A percentile compares a stretch with the other conserved stretches of the same genome.
phyloP scores from a whole-genome alignment of 148 eudicot genomes.

The Vaccinium vitisidaea region DNA sequence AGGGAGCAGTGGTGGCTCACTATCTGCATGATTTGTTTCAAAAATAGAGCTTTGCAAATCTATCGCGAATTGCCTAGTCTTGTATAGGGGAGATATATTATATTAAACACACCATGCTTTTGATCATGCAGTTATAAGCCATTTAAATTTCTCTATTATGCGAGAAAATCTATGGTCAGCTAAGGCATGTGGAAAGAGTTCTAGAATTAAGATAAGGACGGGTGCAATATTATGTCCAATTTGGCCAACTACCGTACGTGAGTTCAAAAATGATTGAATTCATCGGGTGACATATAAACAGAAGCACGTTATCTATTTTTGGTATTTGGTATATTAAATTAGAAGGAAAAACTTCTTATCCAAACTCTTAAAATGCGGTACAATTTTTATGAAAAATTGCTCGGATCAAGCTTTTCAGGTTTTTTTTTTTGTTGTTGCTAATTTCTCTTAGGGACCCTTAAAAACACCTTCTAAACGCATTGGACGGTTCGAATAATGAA shows the following conservation, averaged over 20 bases:
- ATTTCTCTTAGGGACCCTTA: too few relatives aligned
- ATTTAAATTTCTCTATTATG: constrained; percentile 7
- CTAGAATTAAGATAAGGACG: neutral
- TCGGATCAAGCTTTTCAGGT: too few relatives aligned
- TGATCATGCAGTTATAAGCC: constrained; percentile 27
- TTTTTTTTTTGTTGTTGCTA: too few relatives aligned
- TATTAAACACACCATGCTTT: constrained; percentile 56
- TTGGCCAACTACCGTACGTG: constrained; percentile 7
- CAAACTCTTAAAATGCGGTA: too few relatives aligned
- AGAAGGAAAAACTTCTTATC: too few relatives aligned
- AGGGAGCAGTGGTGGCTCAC: constrained; percentile 26
- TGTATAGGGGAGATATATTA: constrained; percentile 21
- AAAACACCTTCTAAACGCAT: too few relatives aligned
- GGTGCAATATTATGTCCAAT: constrained; percentile 20
- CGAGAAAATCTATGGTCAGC: constrained; percentile 38
- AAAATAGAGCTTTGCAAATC: constrained; percentile 37
- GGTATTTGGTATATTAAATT: too few relatives aligned
- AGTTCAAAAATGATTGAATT: neutral
- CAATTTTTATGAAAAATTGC: too few relatives aligned
- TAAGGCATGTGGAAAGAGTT: constrained; percentile 9
- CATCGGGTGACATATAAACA: neutral
- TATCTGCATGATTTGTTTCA: constrained; percentile 47
- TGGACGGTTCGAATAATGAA: too few relatives aligned
- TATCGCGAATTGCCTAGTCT: constrained; percentile 43
- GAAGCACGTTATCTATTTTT: neutral